phyloP scores from a whole-genome alignment of 2,329 filamentous ascomycete genomes.

The Pseudogymnoascus sp. region DNA sequence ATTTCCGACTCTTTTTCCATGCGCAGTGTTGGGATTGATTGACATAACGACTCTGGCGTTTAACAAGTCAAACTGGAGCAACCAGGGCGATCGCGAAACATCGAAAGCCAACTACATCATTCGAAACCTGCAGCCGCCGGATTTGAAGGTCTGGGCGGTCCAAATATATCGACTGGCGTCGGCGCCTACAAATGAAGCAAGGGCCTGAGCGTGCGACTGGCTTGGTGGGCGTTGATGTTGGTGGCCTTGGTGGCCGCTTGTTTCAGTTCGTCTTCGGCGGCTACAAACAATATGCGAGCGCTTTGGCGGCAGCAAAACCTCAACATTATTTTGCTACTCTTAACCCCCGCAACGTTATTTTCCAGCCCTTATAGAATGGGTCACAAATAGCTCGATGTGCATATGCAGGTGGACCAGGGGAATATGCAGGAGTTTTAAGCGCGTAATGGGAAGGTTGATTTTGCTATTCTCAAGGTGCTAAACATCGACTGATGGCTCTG shows the following conservation, averaged over 20 bases:
- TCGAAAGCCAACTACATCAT: not conserved
- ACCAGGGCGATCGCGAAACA: not conserved
- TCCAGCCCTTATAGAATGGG: not conserved
- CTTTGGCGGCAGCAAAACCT: not conserved
- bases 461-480: not conserved
- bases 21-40: not conserved
- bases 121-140: not conserved
- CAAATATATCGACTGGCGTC: not conserved
- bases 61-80: not conserved
- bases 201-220: not conserved
- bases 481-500: not conserved
- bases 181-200: not conserved
- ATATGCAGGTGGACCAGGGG: not conserved
- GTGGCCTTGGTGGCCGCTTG: not conserved
- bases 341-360: not conserved
- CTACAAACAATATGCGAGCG: not conserved
- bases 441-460: not conserved
- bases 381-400: not conserved
- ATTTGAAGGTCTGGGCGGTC: not conserved
- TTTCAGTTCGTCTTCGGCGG: not conserved
- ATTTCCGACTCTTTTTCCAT: not conserved
- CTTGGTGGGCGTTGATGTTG: too few species aligned
- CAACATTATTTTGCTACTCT: not conserved
- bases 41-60: not conserved
- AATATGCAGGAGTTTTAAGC: not conserved